These are phyloP conservation scores for Pyrenophora tritici-repentis DNA, from an alignment of 2,329 filamentous ascomycete species.

Conservation along the genomic window DNA sequence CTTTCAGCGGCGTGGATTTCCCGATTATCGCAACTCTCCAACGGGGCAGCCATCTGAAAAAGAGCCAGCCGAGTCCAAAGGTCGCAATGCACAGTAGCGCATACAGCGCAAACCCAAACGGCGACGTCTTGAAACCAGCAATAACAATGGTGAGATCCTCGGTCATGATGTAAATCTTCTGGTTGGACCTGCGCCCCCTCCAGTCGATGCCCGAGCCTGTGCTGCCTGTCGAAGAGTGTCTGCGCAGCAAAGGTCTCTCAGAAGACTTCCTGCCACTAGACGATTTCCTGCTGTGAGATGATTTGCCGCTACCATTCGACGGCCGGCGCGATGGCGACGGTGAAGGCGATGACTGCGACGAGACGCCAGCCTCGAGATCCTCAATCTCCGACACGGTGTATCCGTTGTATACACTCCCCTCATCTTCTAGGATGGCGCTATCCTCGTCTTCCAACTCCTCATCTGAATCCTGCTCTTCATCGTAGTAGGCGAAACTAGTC, in stretches of 20 bases:
- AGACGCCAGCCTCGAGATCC: slow-evolving; percentile 51
- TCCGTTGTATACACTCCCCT: slow-evolving; percentile 39
- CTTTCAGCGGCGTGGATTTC: slow-evolving; percentile 67
- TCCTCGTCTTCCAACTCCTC: slow-evolving; percentile 36
- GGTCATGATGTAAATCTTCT: slow-evolving; percentile 91
- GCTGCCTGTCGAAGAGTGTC: slow-evolving; percentile 72
- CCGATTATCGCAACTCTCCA: slow-evolving; percentile 83
- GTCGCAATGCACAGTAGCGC: slow-evolving; percentile 71
- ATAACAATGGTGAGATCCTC: slow-evolving; percentile 95
- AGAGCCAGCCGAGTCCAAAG: slow-evolving; percentile 76
- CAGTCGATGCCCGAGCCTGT: slow-evolving; percentile 64
- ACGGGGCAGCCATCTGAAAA: slow-evolving; percentile 87
- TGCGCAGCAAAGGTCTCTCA: slow-evolving; percentile 68
- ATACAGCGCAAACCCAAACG: slow-evolving; percentile 71
- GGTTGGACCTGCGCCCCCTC: slow-evolving; percentile 69
- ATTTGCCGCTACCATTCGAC: slow-evolving; percentile 66
- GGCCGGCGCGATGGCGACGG: slow-evolving; percentile 55
- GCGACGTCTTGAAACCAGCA: slow-evolving; percentile 84
- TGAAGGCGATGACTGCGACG: slow-evolving; percentile 26
- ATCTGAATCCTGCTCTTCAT: slow-evolving; percentile 66
- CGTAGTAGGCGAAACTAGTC: slow-evolving; percentile 75
- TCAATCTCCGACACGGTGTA: slow-evolving; percentile 54
- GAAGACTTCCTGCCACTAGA: slow-evolving; percentile 65
- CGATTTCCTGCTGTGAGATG: slow-evolving; percentile 63
- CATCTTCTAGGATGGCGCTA: slow-evolving; percentile 32